Base-by-base conservation (phyloP, 129 eudicot species). In the Helichrysum umbraculigerum region DNA sequence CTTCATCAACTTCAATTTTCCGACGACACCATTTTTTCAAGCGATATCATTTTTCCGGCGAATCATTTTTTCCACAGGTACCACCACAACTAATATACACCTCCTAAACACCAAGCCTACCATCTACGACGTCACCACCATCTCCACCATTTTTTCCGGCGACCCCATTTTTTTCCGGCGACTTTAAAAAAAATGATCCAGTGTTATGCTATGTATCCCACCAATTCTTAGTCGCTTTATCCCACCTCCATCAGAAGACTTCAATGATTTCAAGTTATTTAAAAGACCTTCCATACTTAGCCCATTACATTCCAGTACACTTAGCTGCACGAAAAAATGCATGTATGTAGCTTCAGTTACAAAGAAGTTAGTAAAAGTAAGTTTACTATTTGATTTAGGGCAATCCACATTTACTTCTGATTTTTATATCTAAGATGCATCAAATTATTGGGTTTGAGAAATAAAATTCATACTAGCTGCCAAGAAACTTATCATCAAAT, bases 161-260 rank as follows among this genome's bases (percentile, higher is more conserved):
- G n/a, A n/a, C n/a, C n/a, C n/a, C n/a, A n/a, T n/a, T n/a, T n/a
- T n/a, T n/a, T n/a, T n/a, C n/a, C n/a, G n/a, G n/a, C n/a, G n/a
- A n/a, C n/a, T n/a, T n/a, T n/a, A n/a, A n/a, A n/a, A n/a, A 41
- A 64, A 82, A 62, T 84, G 87, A 37, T 87, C 68, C 32, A 29
- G 74, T 42, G 86, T 89, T 63, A 85, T 50, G 54, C 79, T 79
- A 50, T 51, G 59, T 34, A 79, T 52, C 33, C 87, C 88, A 34
- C 89, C 89, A 28, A 89, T 75, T 71, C 98, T 76, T 17, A 92
- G 58, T 21, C 63, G 79, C 56, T 87, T 89, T 70, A 92, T 82
- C 17, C 87, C 85, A 34, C 75, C 62, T 21, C 34, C 41, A 5
- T 75, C 71, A 5, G 74, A 50, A 35, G 89, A 64, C 32, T 86